These are phyloP conservation scores for Phoenix dactylifera DNA, from an alignment of 176 grass and related monocot genomes.

Conservation along the genomic window DNA sequence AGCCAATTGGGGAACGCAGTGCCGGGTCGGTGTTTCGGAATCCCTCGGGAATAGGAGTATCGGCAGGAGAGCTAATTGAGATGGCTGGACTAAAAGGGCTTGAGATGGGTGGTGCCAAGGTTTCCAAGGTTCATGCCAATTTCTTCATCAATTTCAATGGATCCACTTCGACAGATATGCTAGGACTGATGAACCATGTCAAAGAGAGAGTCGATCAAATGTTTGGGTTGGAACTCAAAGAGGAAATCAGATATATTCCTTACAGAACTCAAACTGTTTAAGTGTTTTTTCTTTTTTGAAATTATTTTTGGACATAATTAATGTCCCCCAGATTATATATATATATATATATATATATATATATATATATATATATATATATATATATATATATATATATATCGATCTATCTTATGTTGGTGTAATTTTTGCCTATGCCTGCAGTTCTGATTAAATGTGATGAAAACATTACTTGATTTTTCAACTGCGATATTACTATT, in stretches of 20 bases:
- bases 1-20: slow-evolving; percentile 8
- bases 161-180: slow-evolving; percentile 4
- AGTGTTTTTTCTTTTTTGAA: no score
- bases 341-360: no score
- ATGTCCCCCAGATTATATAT: no score
- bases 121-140: slow-evolving; percentile 13
- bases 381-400: no score
- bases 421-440: no score
- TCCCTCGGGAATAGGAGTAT: not conserved
- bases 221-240: slow-evolving; percentile 15
- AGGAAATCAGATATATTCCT: slow-evolving; percentile 14
- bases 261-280: no score
- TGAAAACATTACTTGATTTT: no score
- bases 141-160: slow-evolving; percentile 17
- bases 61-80: slow-evolving; percentile 10
- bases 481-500: no score
- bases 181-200: slow-evolving; percentile 12
- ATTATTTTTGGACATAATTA: no score
- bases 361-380: no score
- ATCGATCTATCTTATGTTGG: no score
- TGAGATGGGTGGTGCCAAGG: slow-evolving; percentile 10
- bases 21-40: slow-evolving; percentile 17
- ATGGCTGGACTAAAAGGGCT: slow-evolving; percentile 13
- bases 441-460: no score
- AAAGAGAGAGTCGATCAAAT: slow-evolving; percentile 3